Conservation (phyloP, 495 filamentous ascomycete species). For the Penicillium fimorum region DNA sequence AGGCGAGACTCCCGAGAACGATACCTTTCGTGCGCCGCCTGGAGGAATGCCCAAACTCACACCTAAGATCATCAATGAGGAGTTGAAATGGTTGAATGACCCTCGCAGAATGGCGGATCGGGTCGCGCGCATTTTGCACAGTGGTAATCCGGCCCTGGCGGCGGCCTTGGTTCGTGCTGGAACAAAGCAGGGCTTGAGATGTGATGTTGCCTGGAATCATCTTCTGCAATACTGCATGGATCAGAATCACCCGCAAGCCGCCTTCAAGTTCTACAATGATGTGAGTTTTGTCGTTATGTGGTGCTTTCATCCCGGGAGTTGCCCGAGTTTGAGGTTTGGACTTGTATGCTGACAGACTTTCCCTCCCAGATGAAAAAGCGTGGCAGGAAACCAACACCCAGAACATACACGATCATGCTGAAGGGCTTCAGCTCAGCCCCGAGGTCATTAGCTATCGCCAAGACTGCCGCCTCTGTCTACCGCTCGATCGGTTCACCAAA, state of each 20-base stretch:
- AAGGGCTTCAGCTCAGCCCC: slow-evolving; percentile 63
- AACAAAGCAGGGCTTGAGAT: slow-evolving; percentile 54
- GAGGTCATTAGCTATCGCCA: slow-evolving; percentile 47
- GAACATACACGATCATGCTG: slow-evolving; percentile 82
- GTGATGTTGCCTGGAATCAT: slow-evolving; percentile 82
- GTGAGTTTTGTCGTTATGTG: slow-evolving; percentile 39
- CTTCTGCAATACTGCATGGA: slow-evolving; percentile 70
- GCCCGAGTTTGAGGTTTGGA: background rate
- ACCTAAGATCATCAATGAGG: slow-evolving; percentile 38
- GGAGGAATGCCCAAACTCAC: slow-evolving; percentile 10
- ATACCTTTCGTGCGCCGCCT: background rate
- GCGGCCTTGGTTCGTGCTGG: slow-evolving; percentile 62
- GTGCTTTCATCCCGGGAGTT: background rate
- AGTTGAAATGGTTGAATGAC: slow-evolving; percentile 65
- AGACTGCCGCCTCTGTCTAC: slow-evolving; percentile 67
- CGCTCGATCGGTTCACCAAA: slow-evolving; percentile 61
- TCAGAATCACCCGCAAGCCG: slow-evolving; percentile 54
- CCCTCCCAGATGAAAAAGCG: slow-evolving; percentile 86
- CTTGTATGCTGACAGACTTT: slow-evolving; percentile 12
- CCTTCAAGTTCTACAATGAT: slow-evolving; percentile 81
- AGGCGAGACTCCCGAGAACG: background rate
- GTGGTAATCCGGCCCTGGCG: slow-evolving; percentile 60
- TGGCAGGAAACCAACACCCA: slow-evolving; percentile 65
- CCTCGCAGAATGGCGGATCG: slow-evolving; percentile 63
- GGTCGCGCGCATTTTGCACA: slow-evolving; percentile 53